These are phyloP conservation scores for Schizophyllum amplum DNA, from an alignment of 1,284 basidiomycete genomes.

Conservation along the genomic window DNA sequence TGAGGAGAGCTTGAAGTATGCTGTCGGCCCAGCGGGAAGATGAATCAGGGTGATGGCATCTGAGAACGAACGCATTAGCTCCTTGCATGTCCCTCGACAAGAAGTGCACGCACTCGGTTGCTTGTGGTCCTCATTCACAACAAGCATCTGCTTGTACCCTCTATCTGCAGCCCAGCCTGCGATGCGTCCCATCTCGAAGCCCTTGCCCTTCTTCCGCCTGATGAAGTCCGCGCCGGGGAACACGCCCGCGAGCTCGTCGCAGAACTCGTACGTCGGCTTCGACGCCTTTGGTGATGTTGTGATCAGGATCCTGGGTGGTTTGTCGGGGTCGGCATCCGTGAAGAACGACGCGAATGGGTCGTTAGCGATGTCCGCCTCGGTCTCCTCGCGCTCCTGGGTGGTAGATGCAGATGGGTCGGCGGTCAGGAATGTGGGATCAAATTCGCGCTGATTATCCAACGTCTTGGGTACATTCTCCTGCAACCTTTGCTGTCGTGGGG, in stretches of 20 bases:
- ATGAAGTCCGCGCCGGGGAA: slow-evolving; percentile 96
- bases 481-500: slow-evolving; percentile 57
- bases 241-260: slow-evolving; percentile 84
- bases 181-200: slow-evolving; percentile 90
- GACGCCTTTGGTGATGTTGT: slow-evolving; percentile 88
- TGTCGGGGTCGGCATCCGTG: slow-evolving; percentile 49
- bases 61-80: slow-evolving; percentile 21
- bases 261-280: slow-evolving; percentile 80
- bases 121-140: slow-evolving; percentile 94
- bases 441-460: slow-evolving; percentile 89
- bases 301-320: slow-evolving; percentile 81
- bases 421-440: slow-evolving; percentile 79
- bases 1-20: slow-evolving; percentile 93
- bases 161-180: slow-evolving; percentile 90
- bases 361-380: slow-evolving; percentile 57
- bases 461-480: slow-evolving; percentile 85
- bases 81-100: slow-evolving; percentile 2
- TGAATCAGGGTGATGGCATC: slow-evolving; percentile 91
- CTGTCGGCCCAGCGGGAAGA: slow-evolving; percentile 89
- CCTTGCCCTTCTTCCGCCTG: slow-evolving; percentile 83
- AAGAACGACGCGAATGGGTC: slow-evolving; percentile 73
- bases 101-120: slow-evolving; percentile 66
- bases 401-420: slow-evolving; percentile 50
- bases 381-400: slow-evolving; percentile 41
- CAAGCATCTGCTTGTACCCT: slow-evolving; percentile 82